Conservation (phyloP, 2,329 filamentous ascomycete species). For the Cryphonectria parasitica region DNA sequence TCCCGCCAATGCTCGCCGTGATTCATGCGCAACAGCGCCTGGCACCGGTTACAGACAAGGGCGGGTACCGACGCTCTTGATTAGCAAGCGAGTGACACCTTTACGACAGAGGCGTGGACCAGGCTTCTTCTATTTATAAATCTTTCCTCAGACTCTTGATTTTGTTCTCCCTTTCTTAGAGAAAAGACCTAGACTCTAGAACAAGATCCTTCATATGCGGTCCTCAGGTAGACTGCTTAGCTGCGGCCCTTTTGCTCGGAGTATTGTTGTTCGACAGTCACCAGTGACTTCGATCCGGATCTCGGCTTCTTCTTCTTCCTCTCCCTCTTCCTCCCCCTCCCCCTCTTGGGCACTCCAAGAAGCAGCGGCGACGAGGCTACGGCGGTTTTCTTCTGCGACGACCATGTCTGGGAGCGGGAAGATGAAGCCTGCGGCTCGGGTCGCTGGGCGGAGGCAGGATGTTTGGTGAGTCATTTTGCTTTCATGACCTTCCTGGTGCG, state of each 20-base stretch:
- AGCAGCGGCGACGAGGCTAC: conserved; percentile 23
- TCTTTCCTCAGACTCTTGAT: not conserved
- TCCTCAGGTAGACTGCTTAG: conserved; percentile 16
- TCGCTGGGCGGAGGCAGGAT: conserved; percentile 45
- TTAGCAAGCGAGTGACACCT: not conserved
- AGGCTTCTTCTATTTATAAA: not conserved
- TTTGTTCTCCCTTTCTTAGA: not conserved
- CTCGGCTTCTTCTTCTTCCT: not conserved
- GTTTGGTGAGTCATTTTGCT: conserved; percentile 41
- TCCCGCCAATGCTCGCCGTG: not conserved
- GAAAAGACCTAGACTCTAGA: not conserved
- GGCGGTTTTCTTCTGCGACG: conserved; percentile 21
- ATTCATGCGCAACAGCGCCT: not conserved
- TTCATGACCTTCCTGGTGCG: not conserved
- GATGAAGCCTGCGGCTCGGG: conserved; percentile 45
- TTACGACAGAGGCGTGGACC: not conserved
- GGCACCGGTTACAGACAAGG: conserved; percentile 2
- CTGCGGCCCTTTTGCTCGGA: conserved; percentile 12
- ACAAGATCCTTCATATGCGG: conserved; percentile 17
- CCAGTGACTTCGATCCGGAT: conserved; percentile 1
- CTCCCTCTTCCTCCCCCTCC: too few species aligned
- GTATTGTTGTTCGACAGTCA: conserved; percentile 12
- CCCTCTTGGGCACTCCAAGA: not conserved
- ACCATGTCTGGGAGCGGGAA: conserved; percentile 41
- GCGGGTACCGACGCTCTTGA: not conserved